A percentile compares a stretch with the other conserved stretches of the same genome.
phyloP scores from a whole-genome alignment of 352 stramenopile species.

The Thraustotheca clavata region DNA sequence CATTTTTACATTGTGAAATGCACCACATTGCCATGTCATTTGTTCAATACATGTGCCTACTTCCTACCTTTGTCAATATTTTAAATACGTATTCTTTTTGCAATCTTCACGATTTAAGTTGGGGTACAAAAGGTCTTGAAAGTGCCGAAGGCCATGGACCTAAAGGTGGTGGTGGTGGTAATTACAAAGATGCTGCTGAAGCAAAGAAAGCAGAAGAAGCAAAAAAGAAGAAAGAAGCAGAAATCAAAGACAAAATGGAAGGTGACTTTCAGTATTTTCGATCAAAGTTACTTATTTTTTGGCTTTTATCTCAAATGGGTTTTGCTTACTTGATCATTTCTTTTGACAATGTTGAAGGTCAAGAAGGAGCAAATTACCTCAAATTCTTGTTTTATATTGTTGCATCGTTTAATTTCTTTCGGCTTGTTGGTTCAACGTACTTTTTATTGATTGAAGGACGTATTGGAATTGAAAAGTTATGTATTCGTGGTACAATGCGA shows the following conservation, averaged over 20 bases:
- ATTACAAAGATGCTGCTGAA: slow-evolving; percentile 21
- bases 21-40: slow-evolving; percentile 23
- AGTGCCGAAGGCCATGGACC: slow-evolving; percentile 19
- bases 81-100: slow-evolving; percentile 33
- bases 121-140: slow-evolving; percentile 27
- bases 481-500: slow-evolving; percentile 21
- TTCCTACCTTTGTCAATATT: slow-evolving; percentile 32
- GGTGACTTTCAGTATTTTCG: slow-evolving; percentile 26
- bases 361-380: slow-evolving; percentile 23
- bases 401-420: slow-evolving; percentile 19
- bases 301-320: slow-evolving; percentile 24
- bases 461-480: slow-evolving; percentile 10
- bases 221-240: slow-evolving; percentile 24
- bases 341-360: slow-evolving; percentile 37
- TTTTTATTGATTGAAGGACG: slow-evolving; percentile 16
- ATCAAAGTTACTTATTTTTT: slow-evolving; percentile 28
- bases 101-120: slow-evolving; percentile 29
- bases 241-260: slow-evolving; percentile 28
- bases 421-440: slow-evolving; percentile 18
- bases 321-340: slow-evolving; percentile 49
- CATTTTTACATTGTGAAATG: slow-evolving; percentile 20
- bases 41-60: slow-evolving; percentile 22
- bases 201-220: slow-evolving; percentile 23
- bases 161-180: slow-evolving; percentile 17
- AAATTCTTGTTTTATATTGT: slow-evolving; percentile 24